phyloP scores from a whole-genome alignment of 495 filamentous ascomycete genomes.

The Chaetomium fimeti region DNA sequence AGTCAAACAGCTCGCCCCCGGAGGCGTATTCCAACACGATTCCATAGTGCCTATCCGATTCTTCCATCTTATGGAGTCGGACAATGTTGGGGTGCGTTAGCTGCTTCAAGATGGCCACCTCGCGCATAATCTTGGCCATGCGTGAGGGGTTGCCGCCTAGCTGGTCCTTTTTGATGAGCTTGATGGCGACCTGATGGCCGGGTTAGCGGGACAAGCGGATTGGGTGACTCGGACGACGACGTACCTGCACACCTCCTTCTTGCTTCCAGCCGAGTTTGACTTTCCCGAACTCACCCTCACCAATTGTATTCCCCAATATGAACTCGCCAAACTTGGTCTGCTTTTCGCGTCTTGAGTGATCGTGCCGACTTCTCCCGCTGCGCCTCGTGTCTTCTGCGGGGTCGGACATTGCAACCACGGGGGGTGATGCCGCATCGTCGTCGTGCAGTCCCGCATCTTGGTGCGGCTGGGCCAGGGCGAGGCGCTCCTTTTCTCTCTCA shows the following conservation, averaged over 20 bases:
- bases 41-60: conserved; percentile 92
- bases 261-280: conserved; percentile 99
- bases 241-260: conserved; percentile 77
- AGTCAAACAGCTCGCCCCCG: conserved; percentile 96
- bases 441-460: conserved; percentile 43
- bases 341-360: conserved; percentile 67
- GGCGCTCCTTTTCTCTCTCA: conserved; percentile 70
- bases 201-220: not conserved
- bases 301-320: conserved; percentile 92
- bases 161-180: conserved; percentile 89
- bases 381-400: conserved; percentile 62
- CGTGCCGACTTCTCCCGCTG: conserved; percentile 70
- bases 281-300: conserved; percentile 98
- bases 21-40: conserved; percentile 99
- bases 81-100: conserved; percentile 92
- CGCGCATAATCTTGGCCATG: conserved; percentile 93
- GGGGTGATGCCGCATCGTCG: conserved; percentile 54
- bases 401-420: conserved; percentile 50
- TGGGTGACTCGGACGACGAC: conserved; percentile 21
- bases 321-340: conserved; percentile 92
- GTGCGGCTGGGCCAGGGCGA: conserved; percentile 59
- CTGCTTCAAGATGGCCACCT: conserved; percentile 89
- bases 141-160: conserved; percentile 82
- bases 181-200: conserved; percentile 80
- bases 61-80: conserved; percentile 94